Conservation (phyloP, 2,329 filamentous ascomycete species). For the Paecilomyces niveus region DNA sequence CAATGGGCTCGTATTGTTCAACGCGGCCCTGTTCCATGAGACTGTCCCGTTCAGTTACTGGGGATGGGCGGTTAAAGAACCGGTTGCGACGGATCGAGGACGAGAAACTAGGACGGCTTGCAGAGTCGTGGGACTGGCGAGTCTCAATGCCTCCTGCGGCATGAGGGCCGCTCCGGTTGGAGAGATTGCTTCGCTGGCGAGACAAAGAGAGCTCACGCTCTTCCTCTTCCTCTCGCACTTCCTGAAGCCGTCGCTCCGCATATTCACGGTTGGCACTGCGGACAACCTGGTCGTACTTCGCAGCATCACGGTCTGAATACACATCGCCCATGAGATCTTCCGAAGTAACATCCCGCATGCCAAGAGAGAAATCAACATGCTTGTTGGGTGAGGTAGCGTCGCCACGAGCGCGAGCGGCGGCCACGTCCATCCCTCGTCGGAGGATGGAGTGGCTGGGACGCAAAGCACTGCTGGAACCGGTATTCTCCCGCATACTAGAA, state of each 20-base stretch:
- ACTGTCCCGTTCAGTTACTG: constrained; percentile 27
- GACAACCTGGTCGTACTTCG: constrained; percentile 36
- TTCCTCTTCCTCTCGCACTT: constrained; percentile 12
- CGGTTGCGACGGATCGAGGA: constrained; percentile 49
- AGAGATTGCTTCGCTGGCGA: background rate
- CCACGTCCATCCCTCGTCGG: constrained; percentile 40
- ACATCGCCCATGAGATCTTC: constrained; percentile 58
- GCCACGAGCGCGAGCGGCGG: constrained; percentile 43
- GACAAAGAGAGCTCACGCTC: background rate
- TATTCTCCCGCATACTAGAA: constrained; percentile 20
- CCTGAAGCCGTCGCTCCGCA: constrained; percentile 31
- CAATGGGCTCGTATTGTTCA: constrained; percentile 13
- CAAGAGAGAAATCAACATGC: constrained; percentile 64
- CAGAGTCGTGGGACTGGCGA: constrained; percentile 14
- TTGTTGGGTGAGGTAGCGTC: constrained; percentile 55
- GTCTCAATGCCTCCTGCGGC: constrained; percentile 15
- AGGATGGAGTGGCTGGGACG: constrained; percentile 48
- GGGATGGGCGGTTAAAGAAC: constrained; percentile 50
- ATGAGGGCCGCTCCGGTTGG: constrained; percentile 7
- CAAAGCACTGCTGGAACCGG: constrained; percentile 18
- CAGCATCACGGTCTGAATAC: constrained; percentile 48
- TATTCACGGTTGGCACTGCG: constrained; percentile 32
- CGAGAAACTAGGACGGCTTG: constrained; percentile 19
- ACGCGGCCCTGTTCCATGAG: constrained; percentile 43
- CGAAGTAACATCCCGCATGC: constrained; percentile 54